A percentile compares a stretch with the other conserved stretches of the same genome.
phyloP scores from a whole-genome alignment of 768 basidiomycete species.

The Lactarius akahatsu region DNA sequence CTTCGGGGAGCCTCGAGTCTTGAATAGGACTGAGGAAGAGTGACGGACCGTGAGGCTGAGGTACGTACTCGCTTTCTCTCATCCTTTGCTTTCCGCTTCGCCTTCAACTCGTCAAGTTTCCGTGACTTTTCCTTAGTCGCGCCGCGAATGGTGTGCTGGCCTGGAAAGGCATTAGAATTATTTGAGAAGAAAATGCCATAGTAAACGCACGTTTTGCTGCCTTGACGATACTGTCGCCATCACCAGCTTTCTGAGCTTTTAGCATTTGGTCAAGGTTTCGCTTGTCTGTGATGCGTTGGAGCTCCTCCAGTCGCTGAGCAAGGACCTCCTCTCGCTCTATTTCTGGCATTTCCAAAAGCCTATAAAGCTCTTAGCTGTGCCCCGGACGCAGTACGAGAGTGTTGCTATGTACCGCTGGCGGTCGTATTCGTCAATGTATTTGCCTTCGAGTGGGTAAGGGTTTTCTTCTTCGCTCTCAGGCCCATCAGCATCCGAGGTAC shows the following conservation, averaged over 20 bases:
- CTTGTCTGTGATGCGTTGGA: constrained; percentile 71
- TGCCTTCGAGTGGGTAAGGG: constrained; percentile 88
- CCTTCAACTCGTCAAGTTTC: constrained; percentile 83
- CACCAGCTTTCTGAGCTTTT: constrained; percentile 54
- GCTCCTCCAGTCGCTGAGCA: constrained; percentile 75
- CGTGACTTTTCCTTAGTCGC: constrained; percentile 77
- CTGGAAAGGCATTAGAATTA: constrained; percentile 38
- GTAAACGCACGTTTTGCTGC: constrained; percentile 69
- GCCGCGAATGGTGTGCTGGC: constrained; percentile 71
- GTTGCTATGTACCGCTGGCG: constrained; percentile 58
- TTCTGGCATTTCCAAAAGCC: constrained; percentile 78
- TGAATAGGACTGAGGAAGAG: constrained; percentile 24
- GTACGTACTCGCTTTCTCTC: constrained; percentile 76
- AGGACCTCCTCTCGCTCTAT: constrained; percentile 88
- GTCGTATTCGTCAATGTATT: constrained; percentile 84
- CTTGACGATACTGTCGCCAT: constrained; percentile 62
- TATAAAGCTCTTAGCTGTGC: constrained; percentile 35
- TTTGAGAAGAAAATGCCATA: not conserved
- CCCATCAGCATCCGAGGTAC: constrained; percentile 49
- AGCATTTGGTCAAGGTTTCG: constrained; percentile 73
- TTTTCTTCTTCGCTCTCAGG: constrained; percentile 70
- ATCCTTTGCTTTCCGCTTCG: constrained; percentile 82
- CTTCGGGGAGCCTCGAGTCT: constrained; percentile 54
- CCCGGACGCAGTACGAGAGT: constrained; percentile 30
- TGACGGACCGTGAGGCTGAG: not conserved